Percentiles rank a stretch among this genome's conserved stretches.
phyloP scores from a whole-genome alignment of 2,329 filamentous ascomycete genomes.

The Leptosphaerulina australis region DNA sequence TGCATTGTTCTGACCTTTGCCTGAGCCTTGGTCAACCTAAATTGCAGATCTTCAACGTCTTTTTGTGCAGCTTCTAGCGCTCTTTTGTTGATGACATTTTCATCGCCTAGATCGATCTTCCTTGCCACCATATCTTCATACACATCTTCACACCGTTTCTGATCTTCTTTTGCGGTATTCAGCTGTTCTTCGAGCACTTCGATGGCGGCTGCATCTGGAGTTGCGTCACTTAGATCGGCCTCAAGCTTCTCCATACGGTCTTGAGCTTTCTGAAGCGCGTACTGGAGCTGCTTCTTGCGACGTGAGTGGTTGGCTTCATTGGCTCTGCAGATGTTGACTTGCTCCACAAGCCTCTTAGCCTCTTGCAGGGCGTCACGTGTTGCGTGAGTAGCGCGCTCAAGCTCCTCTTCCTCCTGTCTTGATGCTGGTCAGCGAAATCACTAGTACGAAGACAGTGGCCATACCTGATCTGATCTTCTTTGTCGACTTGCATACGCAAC shows the following conservation, averaged over 20 bases:
- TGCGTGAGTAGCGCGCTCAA: slow-evolving; percentile 58
- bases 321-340: slow-evolving; percentile 57
- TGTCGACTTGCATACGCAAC: slow-evolving; percentile 81
- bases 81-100: slow-evolving; percentile 37
- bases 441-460: slow-evolving; percentile 1
- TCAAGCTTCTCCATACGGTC: slow-evolving; percentile 70
- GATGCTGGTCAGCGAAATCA: slow-evolving; percentile 8
- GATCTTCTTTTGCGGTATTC: slow-evolving; percentile 60
- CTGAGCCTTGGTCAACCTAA: slow-evolving; percentile 38
- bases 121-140: slow-evolving; percentile 57
- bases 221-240: slow-evolving; percentile 64
- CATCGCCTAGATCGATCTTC: slow-evolving; percentile 52
- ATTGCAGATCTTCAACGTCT: slow-evolving; percentile 32
- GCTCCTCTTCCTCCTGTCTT: slow-evolving; percentile 53
- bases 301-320: slow-evolving; percentile 59
- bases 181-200: slow-evolving; percentile 58
- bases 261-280: slow-evolving; percentile 64
- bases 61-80: slow-evolving; percentile 38
- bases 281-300: slow-evolving; percentile 56
- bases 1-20: slow-evolving; percentile 38
- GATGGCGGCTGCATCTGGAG: slow-evolving; percentile 64
- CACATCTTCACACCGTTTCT: slow-evolving; percentile 43
- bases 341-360: slow-evolving; percentile 45
- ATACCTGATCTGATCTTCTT: slow-evolving; percentile 68
- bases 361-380: slow-evolving; percentile 33